Percentiles rank a stretch among this genome's conserved stretches.
phyloP scores from a whole-genome alignment of 192 early-diverging fungal genomes.

The Backusella morwellensis region DNA sequence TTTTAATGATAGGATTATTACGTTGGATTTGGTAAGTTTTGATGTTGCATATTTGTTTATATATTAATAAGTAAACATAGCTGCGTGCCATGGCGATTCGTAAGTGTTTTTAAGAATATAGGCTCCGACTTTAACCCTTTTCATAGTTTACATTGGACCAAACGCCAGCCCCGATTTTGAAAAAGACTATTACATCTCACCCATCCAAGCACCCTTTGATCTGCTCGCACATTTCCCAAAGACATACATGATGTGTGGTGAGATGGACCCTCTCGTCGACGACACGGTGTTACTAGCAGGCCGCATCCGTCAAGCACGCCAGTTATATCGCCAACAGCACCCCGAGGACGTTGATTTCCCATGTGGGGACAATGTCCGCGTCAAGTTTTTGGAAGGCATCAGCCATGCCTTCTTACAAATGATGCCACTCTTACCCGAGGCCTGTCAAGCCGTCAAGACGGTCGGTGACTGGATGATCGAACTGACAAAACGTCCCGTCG shows the following conservation, averaged over 20 bases:
- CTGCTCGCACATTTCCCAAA: constrained; percentile 89
- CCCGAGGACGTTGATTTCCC: constrained; percentile 12
- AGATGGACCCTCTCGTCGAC: constrained; percentile 97
- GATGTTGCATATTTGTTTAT: background rate
- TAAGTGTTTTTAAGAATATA: constrained; percentile 18
- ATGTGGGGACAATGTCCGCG: constrained; percentile 45
- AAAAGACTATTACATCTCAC: constrained; percentile 82
- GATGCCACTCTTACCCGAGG: constrained; percentile 74
- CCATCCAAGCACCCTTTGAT: constrained; percentile 80
- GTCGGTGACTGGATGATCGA: constrained; percentile 42
- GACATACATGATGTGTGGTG: constrained; percentile 88
- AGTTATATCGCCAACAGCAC: constrained; percentile 47
- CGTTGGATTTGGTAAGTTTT: constrained; percentile 65
- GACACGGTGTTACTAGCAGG: constrained; percentile 93
- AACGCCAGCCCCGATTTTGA: constrained; percentile 75
- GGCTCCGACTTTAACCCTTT: background rate
- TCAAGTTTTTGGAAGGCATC: constrained; percentile 74
- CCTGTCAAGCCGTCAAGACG: constrained; percentile 40
- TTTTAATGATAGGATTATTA: constrained; percentile 86
- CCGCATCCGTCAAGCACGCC: constrained; percentile 82
- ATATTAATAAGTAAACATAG: constrained; percentile 11
- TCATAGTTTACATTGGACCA: constrained; percentile 82
- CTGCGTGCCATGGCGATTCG: constrained; percentile 61
- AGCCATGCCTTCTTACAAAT: constrained; percentile 67
- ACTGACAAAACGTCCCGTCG: background rate